Base-by-base conservation (phyloP, 2,329 filamentous ascomycete species). In the Phaeophleospora eucalypticola region DNA sequence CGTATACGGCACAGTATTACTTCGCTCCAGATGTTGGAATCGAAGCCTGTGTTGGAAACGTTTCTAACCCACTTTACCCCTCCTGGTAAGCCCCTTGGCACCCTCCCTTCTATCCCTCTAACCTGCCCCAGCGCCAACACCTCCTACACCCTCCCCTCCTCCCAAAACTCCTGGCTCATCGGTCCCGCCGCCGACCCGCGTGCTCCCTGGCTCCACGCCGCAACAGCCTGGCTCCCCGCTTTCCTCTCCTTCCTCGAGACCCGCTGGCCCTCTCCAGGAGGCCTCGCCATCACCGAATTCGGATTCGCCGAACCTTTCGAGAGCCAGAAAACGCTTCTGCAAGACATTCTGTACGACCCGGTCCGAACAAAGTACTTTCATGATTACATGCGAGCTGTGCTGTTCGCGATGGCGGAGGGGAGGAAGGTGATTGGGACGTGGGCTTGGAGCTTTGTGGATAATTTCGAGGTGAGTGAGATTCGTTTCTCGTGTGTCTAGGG, bases 241-340 rank as follows among this genome's bases (percentile, higher is more conserved):
- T 64, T 64, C 48, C 46, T 67, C 41, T 54, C 58, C 19, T 64
- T 65, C 49, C 60, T 68, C 49, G 53, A 64, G 33, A 65, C 57
- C 27, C 36, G 15, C 8, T 42, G 29, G 27, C 21, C 16, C 4
- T 17, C 40, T 9, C 27, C 17, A 15, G 15, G 15, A 4, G 64
- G 60, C 35, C 57, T 68, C 21, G 64, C 59, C 2, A 53, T 68
- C 16, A 61, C 59, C 10, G 66, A 69, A 43, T 69, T 68, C 38
- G 66, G 66, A 10, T 66, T 69, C 45, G 54, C 57, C 2, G 66
- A 68, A 49, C 65, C 65, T 7, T 64, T 58, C 32, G 67, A 68
- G 50, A 49, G 41, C 8, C 50, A 56, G 14, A 62, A 63, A 45
- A 62, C 56, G n/a, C 43, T 61, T 18, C 56, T 64, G 14, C 49